Conservation (phyloP, 2,329 filamentous ascomycete genomes). For the Plenodomus tracheiphilus region DNA sequence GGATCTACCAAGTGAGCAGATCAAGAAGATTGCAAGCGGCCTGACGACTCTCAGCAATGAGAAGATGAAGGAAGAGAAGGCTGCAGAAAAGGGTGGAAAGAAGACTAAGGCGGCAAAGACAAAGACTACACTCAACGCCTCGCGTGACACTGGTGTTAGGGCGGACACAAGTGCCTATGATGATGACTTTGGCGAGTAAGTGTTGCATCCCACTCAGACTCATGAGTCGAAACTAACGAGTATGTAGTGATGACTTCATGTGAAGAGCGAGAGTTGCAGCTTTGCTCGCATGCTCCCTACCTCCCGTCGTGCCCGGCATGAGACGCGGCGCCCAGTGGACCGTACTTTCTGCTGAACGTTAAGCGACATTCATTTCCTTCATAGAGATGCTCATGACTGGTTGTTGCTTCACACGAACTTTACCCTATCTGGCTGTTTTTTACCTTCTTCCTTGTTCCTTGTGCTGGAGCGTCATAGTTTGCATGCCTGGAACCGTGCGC, state of each 20-base stretch:
- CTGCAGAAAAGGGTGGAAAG: slow-evolving; percentile 89
- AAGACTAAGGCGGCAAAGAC: slow-evolving; percentile 97
- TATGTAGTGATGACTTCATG: slow-evolving; percentile 45
- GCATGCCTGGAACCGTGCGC: not conserved
- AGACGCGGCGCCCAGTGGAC: not conserved
- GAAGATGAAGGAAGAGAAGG: slow-evolving; percentile 99
- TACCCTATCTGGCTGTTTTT: not conserved
- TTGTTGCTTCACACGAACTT: not conserved
- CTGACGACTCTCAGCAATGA: slow-evolving; percentile 93
- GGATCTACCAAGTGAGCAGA: slow-evolving; percentile 87
- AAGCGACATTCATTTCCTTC: not conserved
- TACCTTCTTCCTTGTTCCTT: not conserved
- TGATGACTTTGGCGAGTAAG: slow-evolving; percentile 85
- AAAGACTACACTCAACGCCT: slow-evolving; percentile 79
- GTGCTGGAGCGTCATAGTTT: not conserved
- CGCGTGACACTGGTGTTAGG: slow-evolving; percentile 57
- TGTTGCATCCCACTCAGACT: slow-evolving; percentile 28
- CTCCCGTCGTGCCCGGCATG: not conserved
- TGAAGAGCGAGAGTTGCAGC: slow-evolving; percentile 21
- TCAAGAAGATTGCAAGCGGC: slow-evolving; percentile 90
- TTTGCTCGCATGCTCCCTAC: not conserved
- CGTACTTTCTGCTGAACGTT: not conserved
- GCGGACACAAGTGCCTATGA: slow-evolving; percentile 80
- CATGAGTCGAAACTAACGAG: slow-evolving; percentile 19
- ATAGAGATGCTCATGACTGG: not conserved